phyloP scores from a whole-genome alignment of 768 basidiomycete species.

The Podaxis rugospora region DNA sequence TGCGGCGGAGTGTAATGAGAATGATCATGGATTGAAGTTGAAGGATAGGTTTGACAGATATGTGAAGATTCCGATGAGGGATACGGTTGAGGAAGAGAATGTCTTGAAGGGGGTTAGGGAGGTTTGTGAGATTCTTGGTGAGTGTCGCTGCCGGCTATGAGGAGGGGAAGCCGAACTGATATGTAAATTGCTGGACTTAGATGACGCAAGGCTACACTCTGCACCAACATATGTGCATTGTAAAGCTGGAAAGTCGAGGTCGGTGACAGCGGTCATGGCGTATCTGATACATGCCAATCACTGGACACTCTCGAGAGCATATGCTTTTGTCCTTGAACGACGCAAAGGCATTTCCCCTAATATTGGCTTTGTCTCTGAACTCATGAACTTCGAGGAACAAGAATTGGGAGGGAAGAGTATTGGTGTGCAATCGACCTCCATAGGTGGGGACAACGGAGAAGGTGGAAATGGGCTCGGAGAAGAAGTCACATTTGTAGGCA shows the following conservation, averaged over 20 bases:
- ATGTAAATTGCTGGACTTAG: slow-evolving; percentile 31
- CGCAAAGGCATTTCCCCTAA: slow-evolving; percentile 95
- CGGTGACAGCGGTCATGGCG: slow-evolving; percentile 94
- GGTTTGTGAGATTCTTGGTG: slow-evolving; percentile 84
- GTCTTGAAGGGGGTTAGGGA: slow-evolving; percentile 78
- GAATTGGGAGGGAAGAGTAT: slow-evolving; percentile 77
- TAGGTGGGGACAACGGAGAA: slow-evolving; percentile 13
- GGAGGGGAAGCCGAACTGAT: not conserved
- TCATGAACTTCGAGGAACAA: slow-evolving; percentile 94
- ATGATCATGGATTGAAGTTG: slow-evolving; percentile 70
- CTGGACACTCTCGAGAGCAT: slow-evolving; percentile 91
- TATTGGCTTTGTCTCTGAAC: slow-evolving; percentile 94
- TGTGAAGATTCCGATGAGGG: slow-evolving; percentile 85
- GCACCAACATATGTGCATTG: slow-evolving; percentile 94
- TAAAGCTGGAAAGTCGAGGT: slow-evolving; percentile 92
- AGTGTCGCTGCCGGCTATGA: slow-evolving; percentile 22
- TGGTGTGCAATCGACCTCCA: slow-evolving; percentile 49
- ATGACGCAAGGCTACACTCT: slow-evolving; percentile 87
- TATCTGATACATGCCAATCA: slow-evolving; percentile 97
- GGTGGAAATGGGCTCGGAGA: slow-evolving; percentile 16
- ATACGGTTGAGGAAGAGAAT: slow-evolving; percentile 92
- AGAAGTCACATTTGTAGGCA: slow-evolving; percentile 22
- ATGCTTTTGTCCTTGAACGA: slow-evolving; percentile 87
- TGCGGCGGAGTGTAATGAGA: slow-evolving; percentile 77
- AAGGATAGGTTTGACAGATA: slow-evolving; percentile 78